These are phyloP conservation scores for Amaranthus cruentus DNA, from an alignment of 148 eudicot species.

Conservation along the genomic window DNA sequence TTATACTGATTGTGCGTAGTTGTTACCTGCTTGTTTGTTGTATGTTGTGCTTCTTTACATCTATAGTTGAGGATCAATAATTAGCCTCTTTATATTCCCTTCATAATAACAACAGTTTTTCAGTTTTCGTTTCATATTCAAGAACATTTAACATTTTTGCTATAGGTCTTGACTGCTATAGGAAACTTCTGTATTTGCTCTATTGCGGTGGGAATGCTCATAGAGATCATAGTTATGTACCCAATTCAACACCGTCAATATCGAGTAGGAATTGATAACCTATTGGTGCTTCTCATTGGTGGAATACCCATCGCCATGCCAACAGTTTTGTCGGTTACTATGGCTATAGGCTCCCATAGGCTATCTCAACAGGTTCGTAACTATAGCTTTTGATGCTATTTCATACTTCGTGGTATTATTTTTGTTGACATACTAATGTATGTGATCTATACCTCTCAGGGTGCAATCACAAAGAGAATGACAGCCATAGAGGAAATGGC, in stretches of 20 bases:
- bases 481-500: constrained; percentile 52
- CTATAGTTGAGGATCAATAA: not conserved
- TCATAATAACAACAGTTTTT: not conserved
- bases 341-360: constrained; percentile 55
- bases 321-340: constrained; percentile 46
- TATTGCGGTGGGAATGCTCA: constrained; percentile 42
- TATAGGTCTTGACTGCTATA: constrained; percentile 45
- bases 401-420: not conserved
- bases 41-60: too few species aligned
- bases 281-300: constrained; percentile 45
- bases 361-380: constrained; percentile 41
- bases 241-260: constrained; percentile 44
- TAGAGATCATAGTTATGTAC: constrained; percentile 45
- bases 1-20: not conserved
- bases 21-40: not conserved
- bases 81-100: not conserved
- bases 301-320: constrained; percentile 53
- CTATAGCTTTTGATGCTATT: not conserved
- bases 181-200: constrained; percentile 55
- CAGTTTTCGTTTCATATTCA: not conserved
- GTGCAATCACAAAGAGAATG: constrained; percentile 50
- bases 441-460: constrained; percentile 21
- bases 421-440: not conserved
- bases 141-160: not conserved
- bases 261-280: constrained; percentile 42